Evolutionary conservation across 1,284 basidiomycete species (phyloP).

Genomic region (Boletus smithii): DNA sequence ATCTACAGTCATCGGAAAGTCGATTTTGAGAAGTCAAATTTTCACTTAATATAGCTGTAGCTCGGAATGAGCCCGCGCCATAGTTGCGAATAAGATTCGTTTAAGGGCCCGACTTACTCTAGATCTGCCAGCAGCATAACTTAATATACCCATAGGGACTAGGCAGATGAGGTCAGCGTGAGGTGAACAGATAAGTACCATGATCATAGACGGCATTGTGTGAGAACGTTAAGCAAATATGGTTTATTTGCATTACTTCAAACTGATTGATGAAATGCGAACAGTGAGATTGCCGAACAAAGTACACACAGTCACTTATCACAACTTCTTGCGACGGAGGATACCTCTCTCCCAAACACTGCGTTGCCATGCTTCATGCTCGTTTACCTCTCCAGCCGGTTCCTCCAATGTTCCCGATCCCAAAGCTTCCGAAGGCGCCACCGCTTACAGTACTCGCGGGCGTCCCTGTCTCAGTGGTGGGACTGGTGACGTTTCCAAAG

Average conservation of each 20-base stretch:
- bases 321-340: conserved; percentile 4
- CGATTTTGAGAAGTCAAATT: no score
- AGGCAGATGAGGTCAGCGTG: no score
- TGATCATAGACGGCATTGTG: background rate
- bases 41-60: background rate
- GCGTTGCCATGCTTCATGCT: conserved; percentile 13
- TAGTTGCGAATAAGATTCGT: background rate
- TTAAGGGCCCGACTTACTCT: conserved; percentile 4
- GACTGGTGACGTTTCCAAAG: conserved; percentile 19
- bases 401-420: conserved; percentile 41
- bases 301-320: conserved; percentile 15
- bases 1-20: background rate
- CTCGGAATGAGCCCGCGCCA: background rate
- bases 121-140: no score
- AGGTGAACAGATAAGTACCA: background rate
- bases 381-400: conserved; percentile 28
- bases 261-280: conserved; percentile 3
- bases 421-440: conserved; percentile 51
- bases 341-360: background rate
- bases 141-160: no score
- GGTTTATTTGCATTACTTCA: background rate
- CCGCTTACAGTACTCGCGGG: conserved; percentile 19
- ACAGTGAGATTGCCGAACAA: conserved; percentile 12
- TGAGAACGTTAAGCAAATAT: background rate
- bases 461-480: conserved; percentile 25